A percentile compares a stretch with the other conserved stretches of the same genome.
phyloP scores from a whole-genome alignment of 345 rosid species.

The Salix udensis region DNA sequence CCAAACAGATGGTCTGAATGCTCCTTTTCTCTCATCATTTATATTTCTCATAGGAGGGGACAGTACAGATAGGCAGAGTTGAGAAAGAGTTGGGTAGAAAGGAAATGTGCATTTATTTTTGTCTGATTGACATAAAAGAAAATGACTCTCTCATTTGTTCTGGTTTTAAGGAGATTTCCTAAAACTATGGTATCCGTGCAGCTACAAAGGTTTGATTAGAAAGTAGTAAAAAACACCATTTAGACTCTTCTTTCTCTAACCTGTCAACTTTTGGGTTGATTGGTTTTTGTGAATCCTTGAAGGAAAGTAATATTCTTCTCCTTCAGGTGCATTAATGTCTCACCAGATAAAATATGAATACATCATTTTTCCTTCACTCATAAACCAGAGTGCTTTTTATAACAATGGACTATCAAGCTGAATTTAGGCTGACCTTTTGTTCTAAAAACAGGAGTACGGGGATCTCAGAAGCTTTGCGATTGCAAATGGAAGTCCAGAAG shows the following conservation, averaged over 20 bases:
- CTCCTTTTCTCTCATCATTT: not conserved
- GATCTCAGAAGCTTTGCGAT: slow-evolving; percentile 72
- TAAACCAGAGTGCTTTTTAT: not conserved
- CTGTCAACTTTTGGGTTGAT: not conserved
- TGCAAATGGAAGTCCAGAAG: slow-evolving; percentile 96
- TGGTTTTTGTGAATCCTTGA: not conserved
- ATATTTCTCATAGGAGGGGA: not conserved
- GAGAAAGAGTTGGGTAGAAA: not conserved
- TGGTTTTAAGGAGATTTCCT: not conserved
- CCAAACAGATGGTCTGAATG: not conserved
- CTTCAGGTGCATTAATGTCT: not conserved
- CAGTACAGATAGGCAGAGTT: not conserved
- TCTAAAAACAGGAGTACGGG: slow-evolving; percentile 45
- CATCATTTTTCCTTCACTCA: not conserved
- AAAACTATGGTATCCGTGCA: not conserved
- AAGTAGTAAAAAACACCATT: not conserved
- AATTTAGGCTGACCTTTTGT: not conserved
- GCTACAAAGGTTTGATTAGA: not conserved
- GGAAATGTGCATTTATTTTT: not conserved
- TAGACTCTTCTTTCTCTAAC: not conserved
- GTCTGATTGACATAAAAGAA: not conserved
- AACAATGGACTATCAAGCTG: slow-evolving; percentile 8
- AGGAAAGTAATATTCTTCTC: not conserved
- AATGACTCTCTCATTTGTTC: not conserved
- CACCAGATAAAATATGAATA: too few species aligned